These are phyloP conservation scores for slime mould (Dictyostelium discoideum) DNA, from an alignment of 78 protist species.

Conservation along the genomic window DNA sequence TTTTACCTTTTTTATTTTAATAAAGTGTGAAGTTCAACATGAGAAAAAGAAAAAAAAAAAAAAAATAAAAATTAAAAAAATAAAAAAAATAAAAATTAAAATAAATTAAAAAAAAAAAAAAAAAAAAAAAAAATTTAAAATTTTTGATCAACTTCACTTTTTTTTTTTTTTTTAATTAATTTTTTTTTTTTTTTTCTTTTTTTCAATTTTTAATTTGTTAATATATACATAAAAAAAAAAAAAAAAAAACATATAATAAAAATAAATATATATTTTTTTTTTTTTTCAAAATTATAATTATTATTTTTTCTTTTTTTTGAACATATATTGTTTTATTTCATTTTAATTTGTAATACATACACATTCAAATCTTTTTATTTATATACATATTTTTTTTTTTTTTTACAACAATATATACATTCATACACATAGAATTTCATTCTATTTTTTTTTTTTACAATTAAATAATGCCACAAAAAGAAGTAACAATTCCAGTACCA, in stretches of 20 bases:
- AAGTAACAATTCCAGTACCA: constrained; percentile 21
- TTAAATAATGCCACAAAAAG: constrained; percentile 14
- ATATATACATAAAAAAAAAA: no score
- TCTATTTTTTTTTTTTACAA: neutral
- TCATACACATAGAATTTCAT: no score
- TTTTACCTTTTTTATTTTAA: no score
- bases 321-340: neutral
- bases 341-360: neutral
- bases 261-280: no score
- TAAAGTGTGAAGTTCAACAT: neutral
- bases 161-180: no score
- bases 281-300: neutral
- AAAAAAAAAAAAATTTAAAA: no score
- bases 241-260: no score
- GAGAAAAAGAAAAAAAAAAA: neutral
- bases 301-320: no score
- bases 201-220: neutral
- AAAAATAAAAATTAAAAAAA: no score
- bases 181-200: no score
- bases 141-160: neutral
- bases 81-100: no score
- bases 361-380: neutral
- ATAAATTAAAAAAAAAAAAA: no score
- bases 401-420: neutral
- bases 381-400: neutral